Evolutionary conservation across 1,284 basidiomycete species (phyloP), one percentile per base, ranked within the genome.

Genomic region (Ustilago trichophora): DNA sequence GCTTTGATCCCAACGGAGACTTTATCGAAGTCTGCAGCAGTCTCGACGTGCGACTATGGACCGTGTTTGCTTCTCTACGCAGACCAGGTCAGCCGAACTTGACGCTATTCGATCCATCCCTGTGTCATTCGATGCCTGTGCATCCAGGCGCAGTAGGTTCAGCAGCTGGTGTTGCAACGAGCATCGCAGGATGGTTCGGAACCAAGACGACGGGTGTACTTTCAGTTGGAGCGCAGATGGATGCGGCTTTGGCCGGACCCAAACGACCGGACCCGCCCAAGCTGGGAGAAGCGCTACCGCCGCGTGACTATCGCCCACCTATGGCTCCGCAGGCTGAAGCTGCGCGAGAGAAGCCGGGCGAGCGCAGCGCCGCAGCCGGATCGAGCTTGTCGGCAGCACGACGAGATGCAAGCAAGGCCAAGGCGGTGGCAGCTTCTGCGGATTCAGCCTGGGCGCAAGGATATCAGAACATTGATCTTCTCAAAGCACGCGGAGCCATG

Each of bases 21-120:
- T 73, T 78, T 44, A 34, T 78, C 34, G 77, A 80, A 58, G 50
- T 75, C 5, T 57, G 49, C 38, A 66, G 70, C 50, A 73, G 69
- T 35, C 59, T 75, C 6, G 77, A 80, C 48, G 67, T 76, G 32
- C 67, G 74, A 6, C 34, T 79, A 6, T 80, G 76, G 77, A 73
- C 76, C 10, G 56, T 64, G 24, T 73, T 78, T 51, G 75, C 59
- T 1, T 58, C 67, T 13, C 50, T 66, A 26, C 69, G 67, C 9
- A 56, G 77, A 24, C 67, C 72, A 9, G 71, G 72, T 18, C 50
- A 53, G 41, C 77, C 77, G 12, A 53, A 44, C n/a, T 46, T 76
- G 34, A 67, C 58, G 12, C 51, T 78, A 2, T 71, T 37, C 40
- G 46, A 66, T 24, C 59, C 46, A 16, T 24, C 46, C 1, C 9